Evolutionary conservation across 1,284 basidiomycete genomes (phyloP).

Genomic region (Ganoderma multipileum): DNA sequence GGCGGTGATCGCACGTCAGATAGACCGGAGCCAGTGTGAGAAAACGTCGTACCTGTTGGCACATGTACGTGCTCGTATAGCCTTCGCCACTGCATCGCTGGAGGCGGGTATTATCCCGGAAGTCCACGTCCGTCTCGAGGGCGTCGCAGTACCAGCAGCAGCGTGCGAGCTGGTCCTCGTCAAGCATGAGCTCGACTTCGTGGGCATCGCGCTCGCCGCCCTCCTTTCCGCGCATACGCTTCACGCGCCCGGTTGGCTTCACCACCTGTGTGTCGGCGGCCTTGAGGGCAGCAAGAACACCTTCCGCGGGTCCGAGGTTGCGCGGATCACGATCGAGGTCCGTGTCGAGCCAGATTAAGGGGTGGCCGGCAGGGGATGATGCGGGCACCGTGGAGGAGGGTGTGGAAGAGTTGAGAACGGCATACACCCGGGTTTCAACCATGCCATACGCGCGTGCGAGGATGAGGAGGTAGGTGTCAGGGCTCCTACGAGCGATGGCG

Average conservation of each 20-base stretch:
- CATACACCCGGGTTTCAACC: background rate
- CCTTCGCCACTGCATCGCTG: background rate
- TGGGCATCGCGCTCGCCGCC: constrained; percentile 11
- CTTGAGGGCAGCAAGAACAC: background rate
- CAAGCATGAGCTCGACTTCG: constrained; percentile 5
- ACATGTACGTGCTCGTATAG: constrained; percentile 5
- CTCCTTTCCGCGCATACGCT: constrained; percentile 1
- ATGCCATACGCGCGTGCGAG: constrained; percentile 8
- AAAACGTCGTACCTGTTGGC: background rate
- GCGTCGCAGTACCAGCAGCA: constrained; percentile 9
- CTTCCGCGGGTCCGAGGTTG: background rate
- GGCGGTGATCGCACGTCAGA: background rate
- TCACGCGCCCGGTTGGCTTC: background rate
- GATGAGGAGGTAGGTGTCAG: constrained; percentile 3
- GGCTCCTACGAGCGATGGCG: constrained; percentile 4
- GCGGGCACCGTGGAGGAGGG: background rate
- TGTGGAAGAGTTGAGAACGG: constrained; percentile 2
- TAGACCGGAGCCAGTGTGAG: background rate
- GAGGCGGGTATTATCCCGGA: constrained; percentile 1
- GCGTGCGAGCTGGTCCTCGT: constrained; percentile 9
- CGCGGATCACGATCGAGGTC: constrained; percentile 9
- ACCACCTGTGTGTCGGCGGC: constrained; percentile 3
- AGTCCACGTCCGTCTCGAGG: background rate
- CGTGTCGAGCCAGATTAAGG: constrained; percentile 11
- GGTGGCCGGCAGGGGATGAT: background rate